Evolutionary conservation across 2,329 filamentous ascomycete species (phyloP), one percentile per base, ranked within the genome.

Genomic region (Colletotrichum eleusines): DNA sequence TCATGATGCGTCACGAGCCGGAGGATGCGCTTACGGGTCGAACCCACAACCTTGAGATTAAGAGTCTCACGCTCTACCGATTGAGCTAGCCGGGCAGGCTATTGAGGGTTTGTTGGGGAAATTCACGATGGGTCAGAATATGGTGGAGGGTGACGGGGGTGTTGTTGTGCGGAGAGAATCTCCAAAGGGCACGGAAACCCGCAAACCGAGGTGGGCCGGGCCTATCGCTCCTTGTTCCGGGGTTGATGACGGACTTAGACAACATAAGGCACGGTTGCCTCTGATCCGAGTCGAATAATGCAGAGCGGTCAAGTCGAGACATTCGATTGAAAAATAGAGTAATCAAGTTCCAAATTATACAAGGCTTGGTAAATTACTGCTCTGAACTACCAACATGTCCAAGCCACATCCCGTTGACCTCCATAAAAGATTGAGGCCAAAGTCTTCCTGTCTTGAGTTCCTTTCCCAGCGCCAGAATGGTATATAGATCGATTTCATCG

Each of bases 41-140:
- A 87, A 88, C 86, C 83, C 83, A 82, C 84, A 86, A 82, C 84
- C 84, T 86, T 85, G 83, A 86, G 85, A 85, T 86, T 88, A 87
- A 88, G 89, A 91, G 89, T 90, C 89, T 90, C 86, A 90, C 89
- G 89, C 89, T 91, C 89, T 91, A 90, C 87, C 87, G 87, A 89
- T 89, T 90, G 87, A 89, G 87, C 87, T 89, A 90, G 84, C 85
- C 85, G 83, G 85, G 85, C 68, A 71, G 63, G 51, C 40, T 55
- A 18, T 58, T 35, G 9, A 7, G 26, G n/a, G 48, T 31, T 44
- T 31, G 58, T n/a, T 63, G 64, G 9, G 0, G 1, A 1, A 2
- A 3, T 0, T 1, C 0, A 16, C 9, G 20, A 33, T 50, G 57
- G 18, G 40, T 16, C 5, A 8, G 28, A 51, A 12, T 6, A 67